Evolutionary conservation across 2,329 filamentous ascomycete species (phyloP).

Genomic region (Trichoderma lentiforme): DNA sequence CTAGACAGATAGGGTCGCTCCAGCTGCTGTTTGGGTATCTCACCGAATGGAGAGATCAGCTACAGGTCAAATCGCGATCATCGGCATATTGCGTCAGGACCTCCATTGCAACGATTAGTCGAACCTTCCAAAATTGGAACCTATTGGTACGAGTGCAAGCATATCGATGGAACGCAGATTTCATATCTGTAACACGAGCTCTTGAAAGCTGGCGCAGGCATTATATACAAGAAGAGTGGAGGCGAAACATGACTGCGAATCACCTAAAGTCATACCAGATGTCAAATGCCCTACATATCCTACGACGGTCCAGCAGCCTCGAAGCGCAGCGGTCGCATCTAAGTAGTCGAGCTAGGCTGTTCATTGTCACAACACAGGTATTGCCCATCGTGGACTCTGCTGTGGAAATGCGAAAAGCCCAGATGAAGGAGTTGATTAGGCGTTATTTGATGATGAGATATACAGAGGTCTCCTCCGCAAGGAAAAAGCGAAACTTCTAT

Average conservation of each 20-base stretch:
- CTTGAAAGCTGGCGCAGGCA: constrained; percentile 32
- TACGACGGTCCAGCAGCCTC: constrained; percentile 20
- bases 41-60: constrained; percentile 32
- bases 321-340: constrained; percentile 23
- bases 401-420: constrained; percentile 27
- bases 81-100: constrained; percentile 23
- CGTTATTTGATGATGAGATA: constrained; percentile 36
- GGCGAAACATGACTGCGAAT: constrained; percentile 18
- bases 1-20: constrained; percentile 17
- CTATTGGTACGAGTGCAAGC: constrained; percentile 33
- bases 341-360: constrained; percentile 30
- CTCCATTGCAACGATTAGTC: constrained; percentile 22
- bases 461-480: constrained; percentile 32
- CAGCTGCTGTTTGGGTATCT: constrained; percentile 27
- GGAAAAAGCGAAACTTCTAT: constrained; percentile 34
- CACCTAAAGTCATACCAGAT: constrained; percentile 18
- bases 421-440: constrained; percentile 30
- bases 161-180: constrained; percentile 35
- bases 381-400: constrained; percentile 28
- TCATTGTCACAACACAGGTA: constrained; percentile 30
- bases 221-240: constrained; percentile 23
- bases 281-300: constrained; percentile 18
- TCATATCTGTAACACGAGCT: constrained; percentile 26
- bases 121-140: constrained; percentile 33
- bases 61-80: constrained; percentile 28